Base-by-base conservation (phyloP, 352 stramenopile genomes). In the Phytophthora agathidicida region DNA sequence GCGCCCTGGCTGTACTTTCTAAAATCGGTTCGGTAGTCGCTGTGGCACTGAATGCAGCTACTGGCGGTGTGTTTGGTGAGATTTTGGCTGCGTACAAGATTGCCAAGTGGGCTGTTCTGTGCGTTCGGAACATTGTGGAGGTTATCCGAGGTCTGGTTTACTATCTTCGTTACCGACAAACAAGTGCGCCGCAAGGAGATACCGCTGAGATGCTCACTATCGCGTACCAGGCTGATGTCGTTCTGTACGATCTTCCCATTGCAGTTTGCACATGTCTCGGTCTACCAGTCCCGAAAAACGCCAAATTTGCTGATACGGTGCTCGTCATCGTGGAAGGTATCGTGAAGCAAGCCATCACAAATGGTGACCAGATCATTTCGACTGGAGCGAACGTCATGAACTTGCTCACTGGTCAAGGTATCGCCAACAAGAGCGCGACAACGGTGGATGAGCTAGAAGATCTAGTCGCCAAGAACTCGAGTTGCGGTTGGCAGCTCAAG, bases 131-230 rank as follows among this genome's bases (percentile, higher is more conserved):
- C 17, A 17, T 65, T 19, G 28, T 65, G 2, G 11, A 50, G 7
- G 41, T 63, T 10, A 60, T 71, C 8, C 16, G 57, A 59, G 36
- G 43, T 11, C 24, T 71, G 3, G 1, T 67, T 3, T 71, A 35
- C 31, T 71, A 66, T 31, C 26, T 71, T 0, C 61, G 61, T 6
- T 71, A 66, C 38, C 55, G 44, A 11, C 61, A 71, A 55, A 64
- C 48, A 0, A 26, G 56, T 3, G 62, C 55, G 7, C 62, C 62
- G 7, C 13, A 54, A 30, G 62, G 62, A 13, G 33, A 49, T 4
- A 58, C 27, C 0, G 56, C 36, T 11, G 56, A 71, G 37, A 23
- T 71, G 7, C 62, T 71, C 6, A 39, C 48, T 0, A 37, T 46
- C 11, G 56, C 43, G 5, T 71, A 71, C 23, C 62, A 71, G 19